These are phyloP conservation scores for Penicillium polonicum DNA, from an alignment of 2,329 filamentous ascomycete genomes.

Conservation along the genomic window DNA sequence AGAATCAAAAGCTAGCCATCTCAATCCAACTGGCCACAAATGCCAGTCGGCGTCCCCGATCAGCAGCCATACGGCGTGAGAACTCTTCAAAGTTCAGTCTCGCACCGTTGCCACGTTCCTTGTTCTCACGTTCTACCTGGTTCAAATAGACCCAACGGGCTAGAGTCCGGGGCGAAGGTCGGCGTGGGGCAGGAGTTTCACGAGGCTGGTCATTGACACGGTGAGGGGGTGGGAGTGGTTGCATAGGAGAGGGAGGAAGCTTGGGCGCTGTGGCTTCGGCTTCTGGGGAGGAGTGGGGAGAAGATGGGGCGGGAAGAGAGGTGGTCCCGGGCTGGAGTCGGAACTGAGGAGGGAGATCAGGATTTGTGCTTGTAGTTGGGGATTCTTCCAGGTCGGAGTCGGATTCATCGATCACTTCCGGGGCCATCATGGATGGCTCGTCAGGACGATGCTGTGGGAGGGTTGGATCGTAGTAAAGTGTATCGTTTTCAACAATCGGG, in stretches of 20 bases:
- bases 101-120: slow-evolving; percentile 68
- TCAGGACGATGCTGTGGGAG: slow-evolving; percentile 49
- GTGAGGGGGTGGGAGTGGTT: slow-evolving; percentile 30
- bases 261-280: slow-evolving; percentile 38
- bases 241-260: slow-evolving; percentile 35
- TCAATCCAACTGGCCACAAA: slow-evolving; percentile 93
- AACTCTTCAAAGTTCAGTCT: slow-evolving; percentile 78
- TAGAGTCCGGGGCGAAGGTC: slow-evolving; percentile 40
- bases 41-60: slow-evolving; percentile 66
- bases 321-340: slow-evolving; percentile 41
- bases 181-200: slow-evolving; percentile 19
- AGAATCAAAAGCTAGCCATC: slow-evolving; percentile 62
- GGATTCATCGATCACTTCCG: neutral
- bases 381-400: slow-evolving; percentile 9
- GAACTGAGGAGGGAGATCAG: slow-evolving; percentile 32
- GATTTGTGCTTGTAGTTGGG: slow-evolving; percentile 19
- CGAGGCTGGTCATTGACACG: slow-evolving; percentile 14
- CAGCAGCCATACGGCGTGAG: slow-evolving; percentile 68
- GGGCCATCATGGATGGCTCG: slow-evolving; percentile 3
- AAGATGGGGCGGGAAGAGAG: slow-evolving; percentile 34
- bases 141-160: slow-evolving; percentile 55
- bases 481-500: neutral
- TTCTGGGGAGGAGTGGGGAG: slow-evolving; percentile 32
- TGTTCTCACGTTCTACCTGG: slow-evolving; percentile 66
- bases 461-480: slow-evolving; percentile 40